Conservation (phyloP, 257 asterid genomes). For the Nicotiana sylvestris region DNA sequence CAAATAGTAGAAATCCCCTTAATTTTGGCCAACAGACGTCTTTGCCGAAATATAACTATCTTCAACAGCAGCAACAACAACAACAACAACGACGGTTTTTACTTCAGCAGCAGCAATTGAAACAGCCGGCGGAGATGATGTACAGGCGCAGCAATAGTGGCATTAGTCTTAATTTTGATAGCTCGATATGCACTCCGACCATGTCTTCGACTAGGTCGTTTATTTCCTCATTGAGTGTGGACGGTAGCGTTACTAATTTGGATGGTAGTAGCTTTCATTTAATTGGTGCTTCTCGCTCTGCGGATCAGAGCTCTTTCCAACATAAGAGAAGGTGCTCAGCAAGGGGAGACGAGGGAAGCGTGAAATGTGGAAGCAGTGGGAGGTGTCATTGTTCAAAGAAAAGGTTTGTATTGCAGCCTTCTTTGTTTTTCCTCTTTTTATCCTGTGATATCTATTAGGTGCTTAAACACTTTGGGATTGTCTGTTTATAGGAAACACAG, state of each 20-base stretch:
- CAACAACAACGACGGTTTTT: slow-evolving; percentile 4
- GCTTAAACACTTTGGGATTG: background rate
- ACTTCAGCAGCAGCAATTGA: slow-evolving; percentile 47
- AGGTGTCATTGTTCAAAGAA: slow-evolving; percentile 94
- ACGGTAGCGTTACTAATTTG: slow-evolving; percentile 75
- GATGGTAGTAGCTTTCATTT: slow-evolving; percentile 57
- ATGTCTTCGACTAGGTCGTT: slow-evolving; percentile 84
- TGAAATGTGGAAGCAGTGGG: slow-evolving; percentile 80
- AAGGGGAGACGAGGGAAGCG: slow-evolving; percentile 78
- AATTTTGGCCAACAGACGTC: slow-evolving; percentile 40
- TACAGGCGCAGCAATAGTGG: slow-evolving; percentile 61
- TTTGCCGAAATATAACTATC: slow-evolving; percentile 31
- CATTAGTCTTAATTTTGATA: slow-evolving; percentile 73
- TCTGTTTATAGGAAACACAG: slow-evolving; percentile 47
- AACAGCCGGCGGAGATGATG: slow-evolving; percentile 52
- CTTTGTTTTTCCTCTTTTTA: background rate
- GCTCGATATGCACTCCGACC: slow-evolving; percentile 73
- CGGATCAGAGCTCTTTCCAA: slow-evolving; percentile 61
- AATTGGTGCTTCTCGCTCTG: slow-evolving; percentile 62
- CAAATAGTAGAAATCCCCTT: slow-evolving; percentile 38
- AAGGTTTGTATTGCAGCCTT: slow-evolving; percentile 42
- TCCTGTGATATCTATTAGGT: background rate
- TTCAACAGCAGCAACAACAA: slow-evolving; percentile 41
- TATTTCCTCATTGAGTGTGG: slow-evolving; percentile 80
- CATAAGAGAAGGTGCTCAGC: slow-evolving; percentile 72